phyloP scores from a whole-genome alignment of 2,329 filamentous ascomycete genomes.

The Calycina herbarum region DNA sequence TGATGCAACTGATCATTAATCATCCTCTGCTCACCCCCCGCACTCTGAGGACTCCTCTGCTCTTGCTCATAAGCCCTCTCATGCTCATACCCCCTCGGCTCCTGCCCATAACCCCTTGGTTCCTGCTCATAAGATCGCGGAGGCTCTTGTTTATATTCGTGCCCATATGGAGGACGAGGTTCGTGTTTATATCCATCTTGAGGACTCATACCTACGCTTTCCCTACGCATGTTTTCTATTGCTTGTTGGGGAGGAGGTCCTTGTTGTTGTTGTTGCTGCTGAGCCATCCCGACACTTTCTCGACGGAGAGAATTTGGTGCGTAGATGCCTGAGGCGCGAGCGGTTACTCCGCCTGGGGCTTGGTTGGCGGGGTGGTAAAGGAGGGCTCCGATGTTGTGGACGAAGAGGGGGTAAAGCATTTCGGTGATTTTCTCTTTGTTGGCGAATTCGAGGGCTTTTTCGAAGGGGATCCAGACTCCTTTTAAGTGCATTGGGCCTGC shows the following conservation, averaged over 20 bases:
- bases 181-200: conserved; percentile 4
- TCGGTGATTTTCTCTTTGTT: conserved; percentile 99
- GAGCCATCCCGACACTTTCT: background rate
- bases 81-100: background rate
- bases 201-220: conserved; percentile 1
- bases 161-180: background rate
- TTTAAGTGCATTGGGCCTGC: conserved; percentile 89
- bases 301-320: background rate
- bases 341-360: conserved; percentile 41
- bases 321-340: background rate
- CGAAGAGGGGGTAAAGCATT: conserved; percentile 88
- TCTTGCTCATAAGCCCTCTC: background rate
- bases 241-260: background rate
- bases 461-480: conserved; percentile 97
- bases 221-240: background rate
- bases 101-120: background rate
- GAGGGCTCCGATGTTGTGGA: conserved; percentile 91
- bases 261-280: conserved; percentile 3
- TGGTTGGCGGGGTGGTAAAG: conserved; percentile 92
- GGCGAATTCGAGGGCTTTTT: conserved; percentile 91
- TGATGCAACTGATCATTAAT: conserved; percentile 11
- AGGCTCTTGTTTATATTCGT: background rate
- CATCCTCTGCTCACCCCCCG: conserved; percentile 6
- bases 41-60: conserved; percentile 5
- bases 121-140: background rate